phyloP scores from a whole-genome alignment of 331 rosid species.

The Telfairia occidentalis region DNA sequence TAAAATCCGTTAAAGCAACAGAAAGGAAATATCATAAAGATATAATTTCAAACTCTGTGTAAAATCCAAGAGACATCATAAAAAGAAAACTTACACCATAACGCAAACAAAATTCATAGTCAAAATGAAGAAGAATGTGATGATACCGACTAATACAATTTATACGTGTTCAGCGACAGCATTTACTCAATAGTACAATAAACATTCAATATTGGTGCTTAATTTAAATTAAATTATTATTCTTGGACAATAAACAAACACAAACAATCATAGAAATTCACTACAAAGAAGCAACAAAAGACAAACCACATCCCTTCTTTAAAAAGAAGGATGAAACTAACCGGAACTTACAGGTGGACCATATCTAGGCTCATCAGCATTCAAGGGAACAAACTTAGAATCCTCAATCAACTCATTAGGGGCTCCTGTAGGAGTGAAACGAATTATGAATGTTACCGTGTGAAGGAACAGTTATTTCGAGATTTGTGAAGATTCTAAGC shows the following conservation, averaged over 20 bases:
- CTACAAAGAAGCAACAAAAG: background rate
- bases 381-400: conserved; percentile 79
- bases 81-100: background rate
- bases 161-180: background rate
- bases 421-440: conserved; percentile 33
- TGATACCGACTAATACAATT: background rate
- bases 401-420: conserved; percentile 60
- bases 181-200: background rate
- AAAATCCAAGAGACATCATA: background rate
- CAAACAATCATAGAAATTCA: background rate
- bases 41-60: background rate
- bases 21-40: background rate
- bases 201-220: background rate
- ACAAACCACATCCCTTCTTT: background rate
- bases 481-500: too few relatives aligned
- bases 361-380: conserved; percentile 53
- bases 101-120: background rate
- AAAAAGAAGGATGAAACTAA: conserved; percentile 40
- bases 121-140: background rate
- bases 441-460: conserved; percentile 11
- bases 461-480: background rate
- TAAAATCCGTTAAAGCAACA: background rate
- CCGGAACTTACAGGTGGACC: conserved; percentile 99
- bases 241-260: background rate
- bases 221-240: background rate